These are phyloP conservation scores for Cladorrhinum sp. DNA, from an alignment of 2,329 filamentous ascomycete species.

Conservation along the genomic window DNA sequence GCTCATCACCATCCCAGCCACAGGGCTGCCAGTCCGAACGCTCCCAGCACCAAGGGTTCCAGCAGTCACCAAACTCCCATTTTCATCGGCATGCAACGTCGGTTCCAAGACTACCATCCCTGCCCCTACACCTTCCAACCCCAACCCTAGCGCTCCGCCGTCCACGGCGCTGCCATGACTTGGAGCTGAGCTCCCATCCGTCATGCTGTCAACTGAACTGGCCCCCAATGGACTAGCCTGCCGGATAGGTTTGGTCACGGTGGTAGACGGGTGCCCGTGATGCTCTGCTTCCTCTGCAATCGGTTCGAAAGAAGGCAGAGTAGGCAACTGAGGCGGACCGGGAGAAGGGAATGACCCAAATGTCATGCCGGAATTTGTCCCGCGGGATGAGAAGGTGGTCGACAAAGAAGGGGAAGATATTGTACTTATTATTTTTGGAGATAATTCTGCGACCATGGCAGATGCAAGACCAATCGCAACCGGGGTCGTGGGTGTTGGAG, in stretches of 20 bases:
- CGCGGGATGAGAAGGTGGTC: slow-evolving; percentile 12
- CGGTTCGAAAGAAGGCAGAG: slow-evolving; percentile 22
- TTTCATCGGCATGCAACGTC: background rate
- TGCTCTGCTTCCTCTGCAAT: slow-evolving; percentile 22
- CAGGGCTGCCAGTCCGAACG: slow-evolving; percentile 11
- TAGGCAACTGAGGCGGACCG: slow-evolving; percentile 23
- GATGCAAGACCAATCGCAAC: slow-evolving; percentile 24
- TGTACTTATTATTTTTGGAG: slow-evolving; percentile 20
- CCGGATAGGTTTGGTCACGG: slow-evolving; percentile 5
- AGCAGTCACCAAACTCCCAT: background rate
- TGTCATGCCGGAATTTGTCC: background rate
- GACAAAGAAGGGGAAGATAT: slow-evolving; percentile 3
- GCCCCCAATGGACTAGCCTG: background rate
- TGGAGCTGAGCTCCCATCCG: slow-evolving; percentile 29
- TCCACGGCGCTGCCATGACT: slow-evolving; percentile 21
- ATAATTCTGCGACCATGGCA: slow-evolving; percentile 24
- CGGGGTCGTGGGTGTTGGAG: slow-evolving; percentile 14
- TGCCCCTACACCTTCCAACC: background rate
- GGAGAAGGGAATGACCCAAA: background rate
- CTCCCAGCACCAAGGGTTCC: background rate
- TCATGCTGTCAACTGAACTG: slow-evolving; percentile 31
- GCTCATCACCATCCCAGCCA: slow-evolving; percentile 22
- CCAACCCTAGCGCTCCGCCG: background rate
- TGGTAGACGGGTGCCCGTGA: background rate
- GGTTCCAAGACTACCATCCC: background rate